Conservation (phyloP, 441 rosid genomes). For the Euphorbia schlechtendalii region DNA sequence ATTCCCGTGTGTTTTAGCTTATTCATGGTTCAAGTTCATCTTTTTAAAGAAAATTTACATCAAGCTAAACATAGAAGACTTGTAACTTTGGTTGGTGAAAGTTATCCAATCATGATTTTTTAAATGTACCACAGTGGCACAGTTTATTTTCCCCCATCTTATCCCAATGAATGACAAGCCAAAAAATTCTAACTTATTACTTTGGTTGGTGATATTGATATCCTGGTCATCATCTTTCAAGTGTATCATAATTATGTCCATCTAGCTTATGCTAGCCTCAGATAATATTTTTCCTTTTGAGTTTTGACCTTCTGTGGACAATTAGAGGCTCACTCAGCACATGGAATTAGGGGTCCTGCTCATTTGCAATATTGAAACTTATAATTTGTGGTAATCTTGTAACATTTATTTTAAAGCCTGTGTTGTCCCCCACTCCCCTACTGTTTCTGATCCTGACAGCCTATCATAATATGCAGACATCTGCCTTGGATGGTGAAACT, state of each 20-base stretch:
- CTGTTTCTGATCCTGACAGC: constrained; percentile 18
- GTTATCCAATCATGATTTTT: not conserved
- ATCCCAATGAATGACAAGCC: not conserved
- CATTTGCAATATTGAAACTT: not conserved
- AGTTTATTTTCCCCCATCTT: not conserved
- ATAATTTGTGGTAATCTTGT: not conserved
- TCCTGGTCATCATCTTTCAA: not conserved
- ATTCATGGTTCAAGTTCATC: not conserved
- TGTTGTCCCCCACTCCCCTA: not conserved
- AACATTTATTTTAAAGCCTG: not conserved
- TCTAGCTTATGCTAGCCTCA: not conserved
- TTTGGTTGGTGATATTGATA: not conserved
- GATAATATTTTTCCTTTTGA: not conserved
- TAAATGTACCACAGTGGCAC: not conserved
- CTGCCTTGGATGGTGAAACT: constrained; percentile 97
- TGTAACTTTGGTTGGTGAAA: not conserved
- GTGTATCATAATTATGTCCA: not conserved
- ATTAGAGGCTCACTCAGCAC: not conserved
- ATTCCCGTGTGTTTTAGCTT: not conserved
- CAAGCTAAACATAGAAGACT: not conserved
- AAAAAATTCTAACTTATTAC: not conserved
- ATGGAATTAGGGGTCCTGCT: not conserved
- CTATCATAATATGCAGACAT: constrained; percentile 51
- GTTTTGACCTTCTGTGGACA: not conserved
- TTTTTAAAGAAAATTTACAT: constrained; percentile 1